These are phyloP conservation scores for Erysiphe pulchra DNA, from an alignment of 2,329 filamentous ascomycete genomes.

Conservation along the genomic window DNA sequence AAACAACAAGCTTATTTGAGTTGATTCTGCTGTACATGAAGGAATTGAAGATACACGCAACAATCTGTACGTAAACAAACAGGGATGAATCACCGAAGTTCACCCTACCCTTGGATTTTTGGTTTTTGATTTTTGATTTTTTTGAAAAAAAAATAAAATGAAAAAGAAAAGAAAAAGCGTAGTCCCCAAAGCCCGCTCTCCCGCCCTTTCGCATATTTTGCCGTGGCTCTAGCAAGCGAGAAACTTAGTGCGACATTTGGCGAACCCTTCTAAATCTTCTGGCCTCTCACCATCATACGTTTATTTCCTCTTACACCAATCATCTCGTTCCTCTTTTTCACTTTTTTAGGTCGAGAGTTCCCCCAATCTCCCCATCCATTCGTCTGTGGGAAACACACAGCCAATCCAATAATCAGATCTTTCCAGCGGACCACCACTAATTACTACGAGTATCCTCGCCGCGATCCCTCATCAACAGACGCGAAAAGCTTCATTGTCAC, in stretches of 20 bases:
- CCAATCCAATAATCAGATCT: not conserved
- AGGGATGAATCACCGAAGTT: no score
- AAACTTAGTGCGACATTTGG: not conserved
- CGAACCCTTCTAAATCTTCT: not conserved
- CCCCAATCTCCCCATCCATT: not conserved
- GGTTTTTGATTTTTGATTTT: no score
- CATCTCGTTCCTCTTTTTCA: not conserved
- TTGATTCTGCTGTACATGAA: no score
- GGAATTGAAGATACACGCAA: no score
- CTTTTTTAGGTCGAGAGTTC: not conserved
- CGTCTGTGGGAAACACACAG: not conserved
- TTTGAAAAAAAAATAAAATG: no score
- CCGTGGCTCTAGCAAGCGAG: not conserved
- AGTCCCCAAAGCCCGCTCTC: no score
- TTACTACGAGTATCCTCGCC: not conserved
- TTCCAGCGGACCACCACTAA: not conserved
- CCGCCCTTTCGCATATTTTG: no score
- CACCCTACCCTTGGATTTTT: no score
- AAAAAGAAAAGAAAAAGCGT: no score
- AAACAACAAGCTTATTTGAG: no score
- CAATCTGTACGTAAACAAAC: no score
- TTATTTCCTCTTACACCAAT: not conserved
- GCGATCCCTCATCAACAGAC: not conserved
- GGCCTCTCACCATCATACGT: not conserved
- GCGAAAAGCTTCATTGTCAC: no score